Conservation (phyloP, 805 yeast genomes). For the Metschnikowia kunwiensis region DNA sequence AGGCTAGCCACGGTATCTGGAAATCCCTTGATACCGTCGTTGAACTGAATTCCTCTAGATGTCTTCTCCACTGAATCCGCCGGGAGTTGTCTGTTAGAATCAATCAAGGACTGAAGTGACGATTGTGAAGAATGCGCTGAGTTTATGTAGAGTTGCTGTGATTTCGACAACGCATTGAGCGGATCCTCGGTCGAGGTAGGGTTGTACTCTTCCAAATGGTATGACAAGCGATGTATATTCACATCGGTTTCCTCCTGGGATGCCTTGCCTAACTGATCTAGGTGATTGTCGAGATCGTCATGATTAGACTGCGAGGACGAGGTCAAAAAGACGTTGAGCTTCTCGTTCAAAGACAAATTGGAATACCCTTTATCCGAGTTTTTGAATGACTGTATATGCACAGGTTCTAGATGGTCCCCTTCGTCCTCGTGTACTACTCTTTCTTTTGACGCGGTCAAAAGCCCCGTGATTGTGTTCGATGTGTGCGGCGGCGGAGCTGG, state of each 20-base stretch:
- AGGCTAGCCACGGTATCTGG: constrained; percentile 36
- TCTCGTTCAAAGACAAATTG: constrained; percentile 41
- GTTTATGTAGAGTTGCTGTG: constrained; percentile 22
- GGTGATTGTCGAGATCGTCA: constrained; percentile 36
- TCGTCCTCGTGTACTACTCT: neutral
- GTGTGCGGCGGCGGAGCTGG: constrained; percentile 21
- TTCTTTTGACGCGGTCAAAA: constrained; percentile 5
- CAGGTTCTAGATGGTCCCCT: constrained; percentile 15
- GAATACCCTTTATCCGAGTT: constrained; percentile 19
- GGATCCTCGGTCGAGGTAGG: constrained; percentile 28
- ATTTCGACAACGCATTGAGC: constrained; percentile 27
- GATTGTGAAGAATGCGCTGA: constrained; percentile 38
- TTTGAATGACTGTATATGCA: constrained; percentile 1
- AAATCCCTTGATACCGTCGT: constrained; percentile 44
- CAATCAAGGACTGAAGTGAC: constrained; percentile 25
- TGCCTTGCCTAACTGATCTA: constrained; percentile 28
- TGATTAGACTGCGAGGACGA: constrained; percentile 14
- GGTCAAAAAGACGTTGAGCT: constrained; percentile 41
- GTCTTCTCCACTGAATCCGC: constrained; percentile 10
- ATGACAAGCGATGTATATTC: constrained; percentile 36
- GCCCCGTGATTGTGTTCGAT: constrained; percentile 18
- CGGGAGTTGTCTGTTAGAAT: constrained; percentile 18
- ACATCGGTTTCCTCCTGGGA: constrained; percentile 26
- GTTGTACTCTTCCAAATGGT: constrained; percentile 20
- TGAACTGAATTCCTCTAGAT: constrained; percentile 31